Evolutionary conservation across 2,329 filamentous ascomycete genomes (phyloP), one percentile per base, ranked within the genome.

Genomic region (Madurella fahalii): DNA sequence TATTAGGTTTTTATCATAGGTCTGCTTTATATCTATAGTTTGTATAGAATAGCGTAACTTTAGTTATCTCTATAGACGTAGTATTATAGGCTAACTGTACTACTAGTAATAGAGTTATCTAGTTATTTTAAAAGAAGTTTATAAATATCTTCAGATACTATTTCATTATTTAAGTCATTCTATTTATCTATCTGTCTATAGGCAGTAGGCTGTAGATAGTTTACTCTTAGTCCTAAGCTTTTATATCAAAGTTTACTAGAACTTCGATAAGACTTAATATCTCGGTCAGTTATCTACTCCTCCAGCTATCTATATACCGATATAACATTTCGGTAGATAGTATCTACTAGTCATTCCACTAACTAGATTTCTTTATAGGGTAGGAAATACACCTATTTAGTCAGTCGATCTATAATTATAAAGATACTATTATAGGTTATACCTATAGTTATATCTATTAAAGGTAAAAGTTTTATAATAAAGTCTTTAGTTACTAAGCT

Each of bases 41-140:
- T 3, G 49, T 41, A 31, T 56, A 60, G 44, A 62, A 59, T 12
- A 47, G 54, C 40, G 47, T 50, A 12, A 58, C 16, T 15, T 58
- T 57, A 5, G 58, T 62, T 3, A 53, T 43, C 15, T 57, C 45
- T 5, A 30, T 57, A 2, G 31, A 13, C 25, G 39, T 31, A 4
- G 41, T 61, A 40, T 64, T 60, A 37, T 61, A 63, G 17, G 54
- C 53, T 7, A 63, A 52, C 42, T 64, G 39, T 37, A 41, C 54
- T 18, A 46, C 13, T 31, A 44, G 52, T 40, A 61, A 47, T 13
- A 57, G 46, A 15, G 52, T 30, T 30, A 59, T 53, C 60, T 18
- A 62, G 30, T 64, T 42, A 17, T 63, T 43, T 45, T 61, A 46
- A n/a, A 56, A 20, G 50, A 57, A 59, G 40, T 59, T 60, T 15